Evolutionary conservation across 106 monocot species (phyloP), one percentile per base, ranked within the genome.

Genomic region (Iris macrosiphon): DNA sequence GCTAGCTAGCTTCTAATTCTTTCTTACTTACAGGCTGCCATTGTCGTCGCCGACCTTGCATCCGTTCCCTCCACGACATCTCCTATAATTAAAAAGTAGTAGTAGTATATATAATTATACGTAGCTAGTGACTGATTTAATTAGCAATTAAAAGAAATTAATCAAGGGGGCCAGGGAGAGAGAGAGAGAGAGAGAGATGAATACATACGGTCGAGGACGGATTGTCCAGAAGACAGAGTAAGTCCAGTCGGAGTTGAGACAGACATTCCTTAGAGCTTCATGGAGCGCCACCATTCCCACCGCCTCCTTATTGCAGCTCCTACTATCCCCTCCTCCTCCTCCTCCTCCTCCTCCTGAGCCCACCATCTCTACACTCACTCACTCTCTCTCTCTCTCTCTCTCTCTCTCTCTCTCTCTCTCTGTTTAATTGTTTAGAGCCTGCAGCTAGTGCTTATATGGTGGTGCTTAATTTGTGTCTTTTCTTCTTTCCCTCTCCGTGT

Each of bases 181-280:
- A 14, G 37, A 16, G 17, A 47, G 18, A 54, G 20, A 26, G 23
- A 31, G 50, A 56, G 3, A n/a, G 6, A 25, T 16, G 39, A 23
- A 3, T 2, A 31, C 19, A 42, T 82, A 91, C 91, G 91, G 91
- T 60, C 91, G 80, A 59, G 85, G 91, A 6, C 86, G 79, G 59
- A 92, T 86, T 51, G 92, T 86, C 86, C 85, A 86, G 81, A 86
- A 92, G 57, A 92, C 82, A 54, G 92, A 92, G 81, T 92, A 92
- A 27, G 92, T 86, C 92, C 92, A 92, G 61, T 92, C 92, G 17
- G 92, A 82, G 76, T 62, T 79, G 67, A 79, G 75, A 79, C 85
- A 86, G 46, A 92, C 86, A 71, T 86, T 92, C 18, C 92, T 30
- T 31, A 92, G 79, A 5, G 92, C 86, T 43, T 92, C 92, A 40